A percentile compares a stretch with the other conserved stretches of the same genome.
phyloP scores from a whole-genome alignment of 192 early-diverging fungal genomes.

The Radiomyces spectabilis region DNA sequence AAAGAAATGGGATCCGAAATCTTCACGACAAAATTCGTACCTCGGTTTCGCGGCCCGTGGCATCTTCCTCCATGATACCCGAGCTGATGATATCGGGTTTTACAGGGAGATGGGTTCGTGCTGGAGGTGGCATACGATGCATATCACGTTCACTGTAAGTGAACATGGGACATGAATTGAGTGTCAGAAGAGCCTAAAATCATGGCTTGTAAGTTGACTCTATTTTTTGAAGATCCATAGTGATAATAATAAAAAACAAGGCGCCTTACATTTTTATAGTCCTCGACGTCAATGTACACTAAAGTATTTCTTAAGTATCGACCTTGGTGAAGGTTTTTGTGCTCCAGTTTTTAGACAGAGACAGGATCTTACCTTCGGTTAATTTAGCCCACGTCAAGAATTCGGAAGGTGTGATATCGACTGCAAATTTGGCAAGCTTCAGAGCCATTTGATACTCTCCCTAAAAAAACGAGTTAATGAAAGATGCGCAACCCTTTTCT shows the following conservation, averaged over 20 bases:
- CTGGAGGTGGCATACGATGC: conserved; percentile 86
- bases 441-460: conserved; percentile 68
- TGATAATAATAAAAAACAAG: too few relatives aligned
- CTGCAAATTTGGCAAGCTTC: conserved; percentile 86
- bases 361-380: conserved; percentile 49
- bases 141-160: conserved; percentile 81
- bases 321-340: too few relatives aligned
- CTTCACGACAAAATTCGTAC: conserved; percentile 11
- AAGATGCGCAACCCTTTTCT: background rate
- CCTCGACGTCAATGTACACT: conserved; percentile 79
- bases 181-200: conserved; percentile 81
- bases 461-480: conserved; percentile 13
- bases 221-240: too few relatives aligned
- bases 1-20: too few relatives aligned
- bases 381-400: conserved; percentile 94
- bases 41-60: conserved; percentile 40
- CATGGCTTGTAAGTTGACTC: too few relatives aligned
- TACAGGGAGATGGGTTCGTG: conserved; percentile 83
- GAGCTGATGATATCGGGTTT: conserved; percentile 65
- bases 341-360: too few relatives aligned
- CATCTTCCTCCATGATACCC: conserved; percentile 52
- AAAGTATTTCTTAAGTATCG: too few relatives aligned
- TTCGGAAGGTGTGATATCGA: conserved; percentile 91
- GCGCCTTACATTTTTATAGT: conserved; percentile 70
- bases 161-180: conserved; percentile 99